Percentiles rank a stretch among this genome's conserved stretches.
Evolutionary conservation across 805 yeast genomes (phyloP).

Genomic region (Lachancea lanzarotensis): DNA sequence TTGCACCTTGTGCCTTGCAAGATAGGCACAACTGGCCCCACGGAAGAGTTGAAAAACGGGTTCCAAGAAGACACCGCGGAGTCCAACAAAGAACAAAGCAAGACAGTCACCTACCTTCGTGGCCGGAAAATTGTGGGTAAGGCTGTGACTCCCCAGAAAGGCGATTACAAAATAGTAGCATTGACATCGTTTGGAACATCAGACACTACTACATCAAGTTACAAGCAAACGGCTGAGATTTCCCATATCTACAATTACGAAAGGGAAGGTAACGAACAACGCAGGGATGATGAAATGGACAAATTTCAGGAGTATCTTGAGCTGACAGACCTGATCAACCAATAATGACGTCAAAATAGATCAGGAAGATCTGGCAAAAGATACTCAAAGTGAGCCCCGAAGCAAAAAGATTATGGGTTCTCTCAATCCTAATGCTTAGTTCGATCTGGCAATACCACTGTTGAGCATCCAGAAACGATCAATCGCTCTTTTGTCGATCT

Average conservation of each 20-base stretch:
- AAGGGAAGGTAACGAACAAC: constrained; percentile 33
- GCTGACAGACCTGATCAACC: constrained; percentile 16
- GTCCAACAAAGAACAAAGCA: constrained; percentile 1
- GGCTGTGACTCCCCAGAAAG: constrained; percentile 4
- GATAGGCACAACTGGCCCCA: constrained; percentile 15
- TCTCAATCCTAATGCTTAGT: too few relatives aligned
- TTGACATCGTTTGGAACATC: constrained; percentile 12
- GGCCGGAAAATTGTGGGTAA: constrained; percentile 34
- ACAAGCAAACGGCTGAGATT: constrained; percentile 8
- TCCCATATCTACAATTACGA: constrained; percentile 29
- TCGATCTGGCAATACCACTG: too few relatives aligned
- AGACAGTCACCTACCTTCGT: constrained; percentile 27
- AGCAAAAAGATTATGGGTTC: too few relatives aligned
- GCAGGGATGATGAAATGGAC: constrained; percentile 21
- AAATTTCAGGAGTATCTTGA: constrained; percentile 27
- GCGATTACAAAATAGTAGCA: constrained; percentile 14
- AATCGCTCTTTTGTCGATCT: too few relatives aligned
- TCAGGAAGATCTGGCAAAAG: too few relatives aligned
- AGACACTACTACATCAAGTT: constrained; percentile 12
- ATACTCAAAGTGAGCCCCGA: too few relatives aligned
- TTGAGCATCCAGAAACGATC: too few relatives aligned
- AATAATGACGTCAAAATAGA: too few relatives aligned
- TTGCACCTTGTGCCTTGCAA: constrained; percentile 23
- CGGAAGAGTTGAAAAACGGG: constrained; percentile 15
- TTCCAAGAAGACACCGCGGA: constrained; percentile 12